Base-by-base conservation (phyloP, 257 asterid genomes). In the Craterostigma plantagineum region DNA sequence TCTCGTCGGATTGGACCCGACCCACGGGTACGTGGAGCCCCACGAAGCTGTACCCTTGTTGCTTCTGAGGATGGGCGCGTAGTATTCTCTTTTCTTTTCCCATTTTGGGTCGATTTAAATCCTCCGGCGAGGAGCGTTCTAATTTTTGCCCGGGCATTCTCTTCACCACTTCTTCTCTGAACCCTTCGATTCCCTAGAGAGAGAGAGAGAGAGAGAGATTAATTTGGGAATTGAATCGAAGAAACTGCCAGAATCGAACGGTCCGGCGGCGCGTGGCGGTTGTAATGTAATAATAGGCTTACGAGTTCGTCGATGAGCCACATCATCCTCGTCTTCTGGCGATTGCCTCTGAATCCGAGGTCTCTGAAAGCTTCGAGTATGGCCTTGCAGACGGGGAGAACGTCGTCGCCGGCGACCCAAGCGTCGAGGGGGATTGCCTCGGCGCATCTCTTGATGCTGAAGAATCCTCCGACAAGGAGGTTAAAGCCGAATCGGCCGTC, bases 291-390 rank as follows among this genome's bases (percentile, higher is more conserved):
- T n/a, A n/a, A n/a, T n/a, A n/a, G n/a, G 63, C 97, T 79, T 16
- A 87, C 98, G 34, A 87, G 93, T 68, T 87, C 98, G 62, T 87
- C 98, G 18, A 87, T 82, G 34, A 82, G 58, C 98, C 98, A 87
- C 98, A 87, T 87, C 98, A 87, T 82, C 69, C 98, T 76, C 16
- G 86, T 68, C 54, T 72, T 87, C 72, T 87, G 95, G 56, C 98
- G 57, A 61, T 87, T 87, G 50, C 95, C 92, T 66, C 97, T 70
- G 0, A 60, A 53, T 18, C 97, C 95, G 11, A 87, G 85, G 66
- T 81, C 97, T 59, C 97, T 65, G 60, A 61, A 87, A 34, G 95
- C 45, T 54, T 87, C 97, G 33, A 87, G 77, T 54, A 87, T 56
- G 9, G 95, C 95, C 54, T 46, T 46, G 65, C 97, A 87, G 30